Base-by-base conservation (phyloP, 192 early-diverging fungal species). In the Rhizophagus clarus region DNA sequence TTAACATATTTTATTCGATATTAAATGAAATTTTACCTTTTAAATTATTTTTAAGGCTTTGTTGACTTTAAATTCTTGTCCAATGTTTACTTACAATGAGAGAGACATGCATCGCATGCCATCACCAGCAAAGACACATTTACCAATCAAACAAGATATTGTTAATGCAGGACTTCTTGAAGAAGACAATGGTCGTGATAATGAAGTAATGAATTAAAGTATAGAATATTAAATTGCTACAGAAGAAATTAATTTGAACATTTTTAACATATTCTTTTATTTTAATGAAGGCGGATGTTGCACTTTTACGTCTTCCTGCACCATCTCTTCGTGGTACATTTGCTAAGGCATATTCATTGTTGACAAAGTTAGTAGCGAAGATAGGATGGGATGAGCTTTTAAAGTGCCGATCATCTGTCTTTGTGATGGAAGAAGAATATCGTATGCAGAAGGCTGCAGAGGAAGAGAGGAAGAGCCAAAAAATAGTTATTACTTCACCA, bases 401-500 rank as follows among this genome's bases (percentile, higher is more conserved):
- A 64, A 86, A 88, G 69, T 92, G 91, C 64, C 90, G 97, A 78
- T 96, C 95, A 22, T 82, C 85, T 62, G 97, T 96, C 11, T 99
- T 99, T 88, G 97, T 99, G 8, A 99, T 99, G 98, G 98, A 99
- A 67, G 98, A 99, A 77, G 98, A 99, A 83, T 99, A 99, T 81
- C 84, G 85, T 80, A 88, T 88, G 81, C 90, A 89, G 77, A 91
- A 90, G 80, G 93, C 94, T 26, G 85, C 91, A 49, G 91, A 89
- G 24, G 96, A 97, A 80, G 91, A 93, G 71, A 81, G 83, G 66
- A 82, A 84, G 40, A 84, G 66, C 37, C 72, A 74, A 78, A 77
- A 75, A 66, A 24, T 28, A 31, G 34, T 20, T 15, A 32, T 3
- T 32, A 26, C 7, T 26, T 42, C n/a, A 72, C 34, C 40, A 4